Conservation (phyloP, 805 yeast genomes). For the Candida nitratophila region DNA sequence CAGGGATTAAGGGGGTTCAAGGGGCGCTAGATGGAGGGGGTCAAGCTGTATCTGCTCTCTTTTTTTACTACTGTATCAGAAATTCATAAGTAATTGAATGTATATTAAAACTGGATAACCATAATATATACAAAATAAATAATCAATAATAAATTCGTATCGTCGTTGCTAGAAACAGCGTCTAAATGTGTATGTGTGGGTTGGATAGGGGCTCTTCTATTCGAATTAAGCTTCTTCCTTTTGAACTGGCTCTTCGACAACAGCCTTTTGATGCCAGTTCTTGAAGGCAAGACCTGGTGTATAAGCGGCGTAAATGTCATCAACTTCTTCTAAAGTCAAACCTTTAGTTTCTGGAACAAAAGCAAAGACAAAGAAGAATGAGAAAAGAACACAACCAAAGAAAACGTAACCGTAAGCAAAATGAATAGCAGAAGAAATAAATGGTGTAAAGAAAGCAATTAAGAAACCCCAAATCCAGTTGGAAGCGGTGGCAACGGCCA, state of each 20-base stretch:
- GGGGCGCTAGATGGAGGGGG: too few species aligned
- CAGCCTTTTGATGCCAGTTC: constrained; percentile 16
- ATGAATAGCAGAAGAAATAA: constrained; percentile 45
- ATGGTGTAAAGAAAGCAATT: constrained; percentile 52
- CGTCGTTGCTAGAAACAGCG: too few species aligned
- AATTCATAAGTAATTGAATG: too few species aligned
- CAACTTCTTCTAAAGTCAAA: constrained; percentile 48
- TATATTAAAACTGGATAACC: too few species aligned
- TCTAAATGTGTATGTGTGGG: too few species aligned
- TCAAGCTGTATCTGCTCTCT: too few species aligned
- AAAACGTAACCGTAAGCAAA: constrained; percentile 53
- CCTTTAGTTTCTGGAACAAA: constrained; percentile 52
- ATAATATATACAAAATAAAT: too few species aligned
- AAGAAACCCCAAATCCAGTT: constrained; percentile 60
- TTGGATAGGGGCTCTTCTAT: too few species aligned
- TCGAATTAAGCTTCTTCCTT: background rate
- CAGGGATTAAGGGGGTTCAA: too few species aligned
- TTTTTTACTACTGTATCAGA: too few species aligned
- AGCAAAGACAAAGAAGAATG: constrained; percentile 47
- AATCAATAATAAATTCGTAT: too few species aligned
- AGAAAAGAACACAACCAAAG: constrained; percentile 47
- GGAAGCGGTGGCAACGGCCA: constrained; percentile 59
- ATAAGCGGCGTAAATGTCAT: constrained; percentile 36
- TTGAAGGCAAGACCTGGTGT: constrained; percentile 25
- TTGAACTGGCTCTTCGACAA: background rate